phyloP scores from a whole-genome alignment of 306 rosid species.

The peach (Prunus persica) region Prunus_persica_NCBIv2 NC_034013.1:5169001-5169500 shows the following conservation, averaged over 20 bases:
- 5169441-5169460: conserved; percentile 92
- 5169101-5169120: conserved; percentile 93
- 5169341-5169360: conserved; percentile 92
- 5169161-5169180: conserved; percentile 98
- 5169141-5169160: conserved; percentile 84
- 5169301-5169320: conserved; percentile 86
- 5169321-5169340: conserved; percentile 91
- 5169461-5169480: conserved; percentile 91
- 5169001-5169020: conserved; percentile 98
- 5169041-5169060: conserved; percentile 78
- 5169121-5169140: conserved; percentile 86
- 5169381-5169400: conserved; percentile 85
- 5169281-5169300: conserved; percentile 87
- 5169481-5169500: conserved; percentile 94
- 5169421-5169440: conserved; percentile 95
- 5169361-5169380: conserved; percentile 97
- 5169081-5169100: conserved; percentile 75
- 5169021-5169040: conserved; percentile 75
- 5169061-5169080: conserved; percentile 95
- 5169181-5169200: conserved; percentile 98
- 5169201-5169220: conserved; percentile 87
- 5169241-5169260: conserved; percentile 90
- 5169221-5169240: conserved; percentile 86
- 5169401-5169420: conserved; percentile 94
- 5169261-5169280: conserved; percentile 75